A percentile compares a stretch with the other conserved stretches of the same genome.
Evolutionary conservation across 2,329 filamentous ascomycete genomes (phyloP).

Genomic region (Neonectria neomacrospora): DNA sequence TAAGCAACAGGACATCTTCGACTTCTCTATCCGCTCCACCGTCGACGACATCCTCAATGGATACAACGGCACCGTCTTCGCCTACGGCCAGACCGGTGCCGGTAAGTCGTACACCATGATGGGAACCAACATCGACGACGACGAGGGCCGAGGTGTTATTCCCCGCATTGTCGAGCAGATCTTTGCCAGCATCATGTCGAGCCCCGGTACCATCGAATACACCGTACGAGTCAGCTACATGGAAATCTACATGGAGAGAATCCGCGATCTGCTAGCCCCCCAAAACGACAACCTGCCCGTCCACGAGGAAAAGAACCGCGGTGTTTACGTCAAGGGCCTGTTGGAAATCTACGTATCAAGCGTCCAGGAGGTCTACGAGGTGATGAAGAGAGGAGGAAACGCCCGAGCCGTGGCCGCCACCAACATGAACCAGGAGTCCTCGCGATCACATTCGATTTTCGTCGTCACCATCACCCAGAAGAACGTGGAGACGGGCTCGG

Average conservation of each 20-base stretch:
- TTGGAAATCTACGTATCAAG: constrained; percentile 96
- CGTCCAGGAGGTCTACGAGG: constrained; percentile 95
- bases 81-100: constrained; percentile 97
- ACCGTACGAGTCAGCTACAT: constrained; percentile 99
- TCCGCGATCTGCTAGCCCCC: constrained; percentile 90
- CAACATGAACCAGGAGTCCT: constrained; percentile 99
- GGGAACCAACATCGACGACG: constrained; percentile 85
- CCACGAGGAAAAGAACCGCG: constrained; percentile 97
- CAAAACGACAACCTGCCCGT: constrained; percentile 96
- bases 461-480: constrained; percentile 97
- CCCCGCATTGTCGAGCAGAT: constrained; percentile 98
- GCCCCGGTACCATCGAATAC: constrained; percentile 94
- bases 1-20: constrained; percentile 92
- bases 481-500: constrained; percentile 94
- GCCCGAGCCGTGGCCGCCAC: constrained; percentile 93
- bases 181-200: constrained; percentile 92
- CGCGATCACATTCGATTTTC: constrained; percentile 97
- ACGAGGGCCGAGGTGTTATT: constrained; percentile 89
- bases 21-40: constrained; percentile 95
- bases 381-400: constrained; percentile 91
- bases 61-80: constrained; percentile 99
- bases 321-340: constrained; percentile 96
- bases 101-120: constrained; percentile 99
- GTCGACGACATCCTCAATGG: constrained; percentile 99
- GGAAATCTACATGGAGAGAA: constrained; percentile 99